Evolutionary conservation across 495 filamentous ascomycete genomes (phyloP).

Genomic region (Hamigera avellanea): DNA sequence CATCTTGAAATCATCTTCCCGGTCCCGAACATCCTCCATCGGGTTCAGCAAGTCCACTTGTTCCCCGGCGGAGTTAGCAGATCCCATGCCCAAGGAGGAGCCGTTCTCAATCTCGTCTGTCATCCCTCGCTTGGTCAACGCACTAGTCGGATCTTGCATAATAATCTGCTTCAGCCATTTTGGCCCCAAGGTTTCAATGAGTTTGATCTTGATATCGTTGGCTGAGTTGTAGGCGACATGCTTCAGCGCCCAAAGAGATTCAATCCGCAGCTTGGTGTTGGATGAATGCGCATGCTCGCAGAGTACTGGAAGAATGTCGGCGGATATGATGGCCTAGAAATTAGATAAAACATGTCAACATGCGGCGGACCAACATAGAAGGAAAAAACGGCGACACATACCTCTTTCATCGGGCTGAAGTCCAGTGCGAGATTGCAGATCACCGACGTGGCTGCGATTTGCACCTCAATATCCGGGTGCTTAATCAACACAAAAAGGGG

Average conservation of each 20-base stretch:
- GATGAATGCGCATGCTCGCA: conserved; percentile 75
- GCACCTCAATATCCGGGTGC: conserved; percentile 67
- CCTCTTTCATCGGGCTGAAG: conserved; percentile 82
- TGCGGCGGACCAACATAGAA: neutral
- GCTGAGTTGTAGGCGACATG: conserved; percentile 61
- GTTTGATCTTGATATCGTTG: conserved; percentile 58
- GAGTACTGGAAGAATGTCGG: conserved; percentile 63
- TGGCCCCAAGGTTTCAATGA: conserved; percentile 63
- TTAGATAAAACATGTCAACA: conserved; percentile 8
- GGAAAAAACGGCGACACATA: conserved; percentile 27
- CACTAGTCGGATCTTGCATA: conserved; percentile 30
- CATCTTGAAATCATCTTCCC: conserved; percentile 59
- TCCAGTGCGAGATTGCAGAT: conserved; percentile 76
- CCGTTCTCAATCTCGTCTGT: conserved; percentile 27
- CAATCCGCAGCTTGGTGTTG: conserved; percentile 59
- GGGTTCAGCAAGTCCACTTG: conserved; percentile 57
- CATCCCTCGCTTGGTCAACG: conserved; percentile 18
- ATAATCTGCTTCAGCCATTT: conserved; percentile 74
- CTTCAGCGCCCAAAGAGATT: conserved; percentile 87
- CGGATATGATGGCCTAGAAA: conserved; percentile 55
- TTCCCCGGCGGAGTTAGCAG: conserved; percentile 54
- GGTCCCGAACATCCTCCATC: conserved; percentile 39
- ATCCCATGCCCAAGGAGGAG: conserved; percentile 39
- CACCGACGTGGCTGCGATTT: conserved; percentile 71
- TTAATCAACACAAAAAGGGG: conserved; percentile 69